Conservation (phyloP, 1,284 basidiomycete genomes). For the Inonotus obliquus region DNA sequence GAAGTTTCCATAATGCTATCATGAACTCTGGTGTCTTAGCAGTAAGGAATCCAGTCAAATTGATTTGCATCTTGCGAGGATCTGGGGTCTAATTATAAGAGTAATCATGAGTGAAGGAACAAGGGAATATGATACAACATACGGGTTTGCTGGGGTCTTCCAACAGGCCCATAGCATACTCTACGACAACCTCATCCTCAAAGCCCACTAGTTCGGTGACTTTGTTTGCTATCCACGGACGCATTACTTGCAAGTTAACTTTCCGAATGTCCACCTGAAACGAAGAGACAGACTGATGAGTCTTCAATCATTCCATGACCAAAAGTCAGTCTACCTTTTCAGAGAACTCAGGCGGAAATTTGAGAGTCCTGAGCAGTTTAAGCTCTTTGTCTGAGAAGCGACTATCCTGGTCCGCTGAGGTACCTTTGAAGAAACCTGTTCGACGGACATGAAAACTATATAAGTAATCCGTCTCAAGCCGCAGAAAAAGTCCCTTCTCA, state of each 20-base stretch:
- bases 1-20: conserved; percentile 82
- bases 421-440: conserved; percentile 73
- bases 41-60: conserved; percentile 87
- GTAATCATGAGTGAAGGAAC: neutral
- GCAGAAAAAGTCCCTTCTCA: neutral
- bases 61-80: conserved; percentile 93
- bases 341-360: conserved; percentile 87
- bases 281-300: neutral
- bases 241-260: conserved; percentile 85
- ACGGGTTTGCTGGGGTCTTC: conserved; percentile 86
- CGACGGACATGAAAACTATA: neutral
- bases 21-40: conserved; percentile 82
- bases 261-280: conserved; percentile 88
- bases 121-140: neutral
- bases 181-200: conserved; percentile 95
- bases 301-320: neutral
- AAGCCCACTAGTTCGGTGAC: conserved; percentile 87
- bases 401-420: conserved; percentile 78
- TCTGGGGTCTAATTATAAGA: conserved; percentile 68
- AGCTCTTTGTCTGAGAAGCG: conserved; percentile 96
- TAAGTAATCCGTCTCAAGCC: no score
- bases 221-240: conserved; percentile 93
- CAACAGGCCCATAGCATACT: conserved; percentile 90
- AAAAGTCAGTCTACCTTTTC: conserved; percentile 57
- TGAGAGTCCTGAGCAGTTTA: conserved; percentile 82